A percentile compares a stretch with the other conserved stretches of the same genome.
Conservation (phyloP, 441 rosid genomes). For the Erodium texanum region DNA sequence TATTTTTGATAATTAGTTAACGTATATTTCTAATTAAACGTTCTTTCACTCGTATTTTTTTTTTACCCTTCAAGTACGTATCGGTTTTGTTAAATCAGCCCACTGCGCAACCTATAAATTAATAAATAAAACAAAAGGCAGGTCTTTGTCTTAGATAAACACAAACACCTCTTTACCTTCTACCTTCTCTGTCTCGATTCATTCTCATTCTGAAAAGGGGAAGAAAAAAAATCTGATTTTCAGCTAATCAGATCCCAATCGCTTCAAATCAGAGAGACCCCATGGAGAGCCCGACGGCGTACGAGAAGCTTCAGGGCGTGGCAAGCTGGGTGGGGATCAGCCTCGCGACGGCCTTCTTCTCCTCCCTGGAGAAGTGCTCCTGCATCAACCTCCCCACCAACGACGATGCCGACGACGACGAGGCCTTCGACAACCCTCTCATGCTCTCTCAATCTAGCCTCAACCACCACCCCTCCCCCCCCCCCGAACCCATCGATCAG, state of each 20-base stretch:
- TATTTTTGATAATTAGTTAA: too few species aligned
- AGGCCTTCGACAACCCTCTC: constrained; percentile 28
- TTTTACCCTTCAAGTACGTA: too few species aligned
- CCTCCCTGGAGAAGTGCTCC: constrained; percentile 58
- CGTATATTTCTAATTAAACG: too few species aligned
- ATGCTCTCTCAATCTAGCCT: constrained; percentile 16
- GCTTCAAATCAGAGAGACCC: too few species aligned
- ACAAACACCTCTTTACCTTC: not conserved
- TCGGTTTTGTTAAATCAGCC: too few species aligned
- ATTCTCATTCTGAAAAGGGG: too few species aligned
- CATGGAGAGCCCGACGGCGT: not conserved
- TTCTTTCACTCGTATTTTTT: too few species aligned
- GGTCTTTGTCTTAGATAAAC: not conserved
- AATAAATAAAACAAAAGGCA: not conserved
- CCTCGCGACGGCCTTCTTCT: constrained; percentile 60
- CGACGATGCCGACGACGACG: constrained; percentile 35
- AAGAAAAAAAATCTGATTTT: not conserved
- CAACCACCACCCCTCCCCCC: constrained; percentile 12
- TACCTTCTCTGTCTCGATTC: not conserved
- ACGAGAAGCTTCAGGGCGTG: constrained; percentile 15
- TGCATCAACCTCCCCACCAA: constrained; percentile 54
- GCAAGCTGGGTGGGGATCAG: constrained; percentile 48
- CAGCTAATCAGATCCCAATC: too few species aligned
- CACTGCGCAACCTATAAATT: too few species aligned
- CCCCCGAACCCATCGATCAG: constrained; percentile 19